These are phyloP conservation scores for Neopestalotiopsis rosae DNA, from an alignment of 2,329 filamentous ascomycete species.

Conservation along the genomic window DNA sequence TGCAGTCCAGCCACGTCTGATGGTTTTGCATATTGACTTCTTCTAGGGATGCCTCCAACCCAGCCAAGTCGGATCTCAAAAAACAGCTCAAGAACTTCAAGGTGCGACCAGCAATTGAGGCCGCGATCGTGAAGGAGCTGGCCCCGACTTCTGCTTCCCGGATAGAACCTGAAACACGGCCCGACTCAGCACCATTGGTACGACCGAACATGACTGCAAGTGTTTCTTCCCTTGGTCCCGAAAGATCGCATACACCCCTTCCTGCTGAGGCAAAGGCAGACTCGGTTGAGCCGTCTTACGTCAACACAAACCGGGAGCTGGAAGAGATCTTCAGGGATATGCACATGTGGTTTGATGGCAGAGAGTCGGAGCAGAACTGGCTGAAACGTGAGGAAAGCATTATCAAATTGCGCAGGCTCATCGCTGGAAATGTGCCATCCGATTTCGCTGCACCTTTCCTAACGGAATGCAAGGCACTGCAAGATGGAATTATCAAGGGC, in stretches of 20 bases:
- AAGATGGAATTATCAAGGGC: constrained; percentile 90
- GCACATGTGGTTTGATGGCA: constrained; percentile 82
- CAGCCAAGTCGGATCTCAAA: constrained; percentile 88
- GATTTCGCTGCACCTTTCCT: constrained; percentile 79
- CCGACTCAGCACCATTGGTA: constrained; percentile 43
- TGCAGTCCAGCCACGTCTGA: neutral
- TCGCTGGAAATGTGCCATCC: constrained; percentile 81
- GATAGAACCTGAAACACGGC: constrained; percentile 46
- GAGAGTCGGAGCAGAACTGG: constrained; percentile 92
- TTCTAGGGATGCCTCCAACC: constrained; percentile 73
- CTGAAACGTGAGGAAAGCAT: constrained; percentile 82
- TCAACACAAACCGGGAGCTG: constrained; percentile 85
- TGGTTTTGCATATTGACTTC: neutral
- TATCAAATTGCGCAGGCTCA: constrained; percentile 75
- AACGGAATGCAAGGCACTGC: constrained; percentile 70
- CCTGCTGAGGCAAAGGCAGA: constrained; percentile 67
- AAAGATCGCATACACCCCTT: constrained; percentile 65
- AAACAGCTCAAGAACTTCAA: constrained; percentile 83
- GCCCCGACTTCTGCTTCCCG: constrained; percentile 51
- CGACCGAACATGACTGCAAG: constrained; percentile 53
- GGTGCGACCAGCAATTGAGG: constrained; percentile 84
- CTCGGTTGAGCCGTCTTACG: constrained; percentile 77
- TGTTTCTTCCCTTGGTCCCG: constrained; percentile 52
- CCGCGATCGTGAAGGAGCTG: constrained; percentile 79
- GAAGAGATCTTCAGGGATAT: constrained; percentile 87